Percentiles rank a stretch among this genome's conserved stretches.
Evolutionary conservation across 768 basidiomycete genomes (phyloP).

Genomic region (Xerocomus spinulosus): DNA sequence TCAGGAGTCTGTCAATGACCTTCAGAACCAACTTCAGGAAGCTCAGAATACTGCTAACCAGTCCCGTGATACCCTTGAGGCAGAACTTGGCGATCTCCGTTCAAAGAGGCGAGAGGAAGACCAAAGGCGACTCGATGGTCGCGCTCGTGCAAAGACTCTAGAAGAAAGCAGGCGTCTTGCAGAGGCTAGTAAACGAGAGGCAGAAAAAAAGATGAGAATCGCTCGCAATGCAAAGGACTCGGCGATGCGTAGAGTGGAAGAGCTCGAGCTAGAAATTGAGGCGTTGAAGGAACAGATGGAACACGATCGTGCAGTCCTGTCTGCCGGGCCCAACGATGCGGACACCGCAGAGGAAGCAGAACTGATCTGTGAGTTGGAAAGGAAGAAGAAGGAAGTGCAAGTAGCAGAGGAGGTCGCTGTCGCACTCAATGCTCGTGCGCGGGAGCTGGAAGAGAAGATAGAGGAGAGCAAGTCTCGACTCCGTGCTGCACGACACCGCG

Average conservation of each 20-base stretch:
- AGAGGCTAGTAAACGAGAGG: constrained; percentile 75
- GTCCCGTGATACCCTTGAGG: constrained; percentile 61
- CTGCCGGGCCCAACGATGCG: constrained; percentile 40
- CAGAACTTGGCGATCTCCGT: constrained; percentile 69
- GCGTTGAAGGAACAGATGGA: constrained; percentile 48
- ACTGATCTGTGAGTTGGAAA: constrained; percentile 43
- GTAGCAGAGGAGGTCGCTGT: constrained; percentile 63
- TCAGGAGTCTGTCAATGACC: constrained; percentile 59
- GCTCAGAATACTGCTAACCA: constrained; percentile 51
- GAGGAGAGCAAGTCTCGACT: constrained; percentile 59
- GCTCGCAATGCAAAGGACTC: constrained; percentile 61
- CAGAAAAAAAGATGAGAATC: constrained; percentile 81
- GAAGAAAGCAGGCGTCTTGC: constrained; percentile 85
- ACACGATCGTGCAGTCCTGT: constrained; percentile 52
- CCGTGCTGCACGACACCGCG: constrained; percentile 52
- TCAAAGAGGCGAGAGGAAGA: constrained; percentile 82
- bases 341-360: constrained; percentile 45
- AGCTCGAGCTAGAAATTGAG: constrained; percentile 58
- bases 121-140: constrained; percentile 66
- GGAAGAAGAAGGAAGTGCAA: constrained; percentile 51
- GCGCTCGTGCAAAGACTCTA: constrained; percentile 74
- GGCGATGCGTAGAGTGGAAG: constrained; percentile 51
- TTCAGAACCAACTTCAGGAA: constrained; percentile 66
- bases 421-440: constrained; percentile 58
- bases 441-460: constrained; percentile 70